These are phyloP conservation scores for Phytophthora melonis DNA, from an alignment of 352 stramenopile species.

Conservation along the genomic window DNA sequence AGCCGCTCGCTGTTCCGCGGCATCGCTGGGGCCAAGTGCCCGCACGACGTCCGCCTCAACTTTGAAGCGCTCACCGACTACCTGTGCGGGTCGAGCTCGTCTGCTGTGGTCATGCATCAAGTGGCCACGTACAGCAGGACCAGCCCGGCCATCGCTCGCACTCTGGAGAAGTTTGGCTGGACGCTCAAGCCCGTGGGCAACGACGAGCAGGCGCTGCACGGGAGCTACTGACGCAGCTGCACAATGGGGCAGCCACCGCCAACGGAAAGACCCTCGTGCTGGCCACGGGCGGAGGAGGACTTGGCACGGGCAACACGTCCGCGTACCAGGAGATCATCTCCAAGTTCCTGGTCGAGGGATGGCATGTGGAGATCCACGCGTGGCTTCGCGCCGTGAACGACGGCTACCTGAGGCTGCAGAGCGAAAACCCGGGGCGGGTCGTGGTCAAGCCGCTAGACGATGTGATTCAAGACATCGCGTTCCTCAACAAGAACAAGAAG, in stretches of 20 bases:
- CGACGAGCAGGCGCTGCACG: slow-evolving; percentile 20
- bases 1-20: slow-evolving; percentile 22
- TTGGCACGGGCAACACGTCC: slow-evolving; percentile 13
- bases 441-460: slow-evolving; percentile 35
- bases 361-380: slow-evolving; percentile 36
- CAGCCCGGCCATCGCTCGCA: slow-evolving; percentile 19
- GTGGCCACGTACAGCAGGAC: slow-evolving; percentile 22
- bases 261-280: slow-evolving; percentile 36
- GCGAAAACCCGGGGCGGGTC: slow-evolving; percentile 10
- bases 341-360: slow-evolving; percentile 28
- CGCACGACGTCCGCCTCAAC: slow-evolving; percentile 25
- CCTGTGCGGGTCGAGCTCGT: slow-evolving; percentile 18
- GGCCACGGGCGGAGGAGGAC: slow-evolving; percentile 14
- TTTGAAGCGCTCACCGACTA: slow-evolving; percentile 28
- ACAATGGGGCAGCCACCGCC: slow-evolving; percentile 12
- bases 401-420: slow-evolving; percentile 26
- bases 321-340: slow-evolving; percentile 25
- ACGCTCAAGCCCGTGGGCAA: slow-evolving; percentile 4
- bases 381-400: slow-evolving; percentile 37
- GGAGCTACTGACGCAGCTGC: slow-evolving; percentile 24
- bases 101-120: slow-evolving; percentile 17
- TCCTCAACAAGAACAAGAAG: slow-evolving; percentile 12
- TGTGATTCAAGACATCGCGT: slow-evolving; percentile 20
- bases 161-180: slow-evolving; percentile 29
- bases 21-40: slow-evolving; percentile 10